Conservation (phyloP, 2,329 filamentous ascomycete species). For the Neopestalotiopsis sp. region DNA sequence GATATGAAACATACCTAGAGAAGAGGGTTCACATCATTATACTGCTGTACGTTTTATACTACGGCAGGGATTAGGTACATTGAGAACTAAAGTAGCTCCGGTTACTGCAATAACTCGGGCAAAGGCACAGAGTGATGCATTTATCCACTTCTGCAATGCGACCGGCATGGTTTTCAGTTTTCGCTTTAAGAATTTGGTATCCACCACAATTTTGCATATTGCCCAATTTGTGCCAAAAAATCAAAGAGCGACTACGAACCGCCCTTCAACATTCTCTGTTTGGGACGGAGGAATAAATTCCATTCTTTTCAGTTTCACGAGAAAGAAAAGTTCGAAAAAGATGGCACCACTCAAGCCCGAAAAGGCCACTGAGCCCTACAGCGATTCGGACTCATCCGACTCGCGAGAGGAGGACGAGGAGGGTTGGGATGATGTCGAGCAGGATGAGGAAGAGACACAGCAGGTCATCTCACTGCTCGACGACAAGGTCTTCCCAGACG, state of each 20-base stretch:
- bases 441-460: slow-evolving; percentile 63
- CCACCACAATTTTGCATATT: slow-evolving; percentile 14
- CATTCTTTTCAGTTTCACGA: neutral
- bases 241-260: neutral
- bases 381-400: slow-evolving; percentile 43
- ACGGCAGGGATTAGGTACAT: neutral
- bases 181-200: slow-evolving; percentile 15
- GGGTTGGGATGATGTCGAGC: slow-evolving; percentile 61
- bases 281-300: neutral
- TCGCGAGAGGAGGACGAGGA: slow-evolving; percentile 51
- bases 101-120: neutral
- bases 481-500: slow-evolving; percentile 67
- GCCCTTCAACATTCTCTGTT: neutral
- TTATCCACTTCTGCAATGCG: slow-evolving; percentile 11
- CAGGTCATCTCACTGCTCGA: slow-evolving; percentile 72
- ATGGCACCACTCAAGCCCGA: slow-evolving; percentile 14
- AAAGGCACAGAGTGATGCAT: slow-evolving; percentile 4
- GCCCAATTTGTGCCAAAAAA: slow-evolving; percentile 15
- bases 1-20: too few relatives aligned
- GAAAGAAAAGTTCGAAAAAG: neutral
- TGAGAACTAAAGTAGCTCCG: neutral
- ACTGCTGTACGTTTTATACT: neutral
- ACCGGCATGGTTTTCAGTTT: slow-evolving; percentile 12
- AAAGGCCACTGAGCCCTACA: slow-evolving; percentile 26
- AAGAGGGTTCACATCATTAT: too few relatives aligned